Conservation (phyloP, 192 early-diverging fungal species). For the Entophlyctis helioformis region DNA sequence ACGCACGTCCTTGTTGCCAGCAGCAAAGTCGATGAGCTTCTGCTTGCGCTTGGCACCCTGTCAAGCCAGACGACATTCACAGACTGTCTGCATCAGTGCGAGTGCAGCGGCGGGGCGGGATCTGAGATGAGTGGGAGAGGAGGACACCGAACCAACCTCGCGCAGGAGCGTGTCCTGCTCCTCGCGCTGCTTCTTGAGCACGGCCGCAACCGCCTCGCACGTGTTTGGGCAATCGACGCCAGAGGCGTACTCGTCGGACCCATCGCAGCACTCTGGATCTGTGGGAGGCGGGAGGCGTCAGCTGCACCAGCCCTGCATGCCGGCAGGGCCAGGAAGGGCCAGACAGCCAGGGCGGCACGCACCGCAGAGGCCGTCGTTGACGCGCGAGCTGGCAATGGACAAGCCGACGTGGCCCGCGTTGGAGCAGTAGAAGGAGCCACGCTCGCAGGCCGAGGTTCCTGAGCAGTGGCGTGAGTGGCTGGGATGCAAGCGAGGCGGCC, state of each 20-base stretch:
- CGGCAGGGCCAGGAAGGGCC: too few relatives aligned
- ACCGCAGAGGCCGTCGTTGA: slow-evolving; percentile 95
- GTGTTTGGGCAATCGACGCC: slow-evolving; percentile 53
- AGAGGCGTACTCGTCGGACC: slow-evolving; percentile 72
- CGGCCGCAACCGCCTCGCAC: slow-evolving; percentile 53
- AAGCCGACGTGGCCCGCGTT: slow-evolving; percentile 66
- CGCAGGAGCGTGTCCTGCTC: too few relatives aligned
- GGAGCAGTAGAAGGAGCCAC: slow-evolving; percentile 67
- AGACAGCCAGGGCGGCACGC: background rate
- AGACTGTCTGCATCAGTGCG: too few relatives aligned
- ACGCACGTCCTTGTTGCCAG: too few relatives aligned
- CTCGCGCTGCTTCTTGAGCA: slow-evolving; percentile 7
- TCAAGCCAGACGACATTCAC: too few relatives aligned
- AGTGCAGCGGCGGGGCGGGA: too few relatives aligned
- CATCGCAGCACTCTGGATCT: slow-evolving; percentile 90
- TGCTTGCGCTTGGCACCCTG: too few relatives aligned
- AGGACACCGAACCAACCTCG: too few relatives aligned
- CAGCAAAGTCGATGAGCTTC: too few relatives aligned
- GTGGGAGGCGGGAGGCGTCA: too few relatives aligned
- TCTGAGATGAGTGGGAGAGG: too few relatives aligned
- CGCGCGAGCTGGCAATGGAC: slow-evolving; percentile 50
- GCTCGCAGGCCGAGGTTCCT: slow-evolving; percentile 86
- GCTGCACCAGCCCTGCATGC: too few relatives aligned
- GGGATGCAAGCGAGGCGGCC: background rate
- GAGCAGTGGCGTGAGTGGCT: background rate